phyloP scores from a whole-genome alignment of 176 grass and related monocot species.

The Ampelocalamus luodianensis region DNA sequence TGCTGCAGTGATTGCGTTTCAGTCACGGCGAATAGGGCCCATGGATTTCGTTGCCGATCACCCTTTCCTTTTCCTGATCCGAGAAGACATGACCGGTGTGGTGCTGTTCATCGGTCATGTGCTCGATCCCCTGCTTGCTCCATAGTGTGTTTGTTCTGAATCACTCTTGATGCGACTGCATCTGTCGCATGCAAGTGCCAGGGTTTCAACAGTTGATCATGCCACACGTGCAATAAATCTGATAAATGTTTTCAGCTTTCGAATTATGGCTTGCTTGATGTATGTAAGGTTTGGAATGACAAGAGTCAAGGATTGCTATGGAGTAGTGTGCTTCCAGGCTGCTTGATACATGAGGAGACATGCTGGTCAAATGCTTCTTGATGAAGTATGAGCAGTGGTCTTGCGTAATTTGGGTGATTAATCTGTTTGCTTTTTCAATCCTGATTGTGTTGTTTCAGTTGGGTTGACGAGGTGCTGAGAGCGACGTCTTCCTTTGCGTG shows the following conservation, averaged over 20 bases:
- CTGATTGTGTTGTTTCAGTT: background rate
- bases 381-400: background rate
- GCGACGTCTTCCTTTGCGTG: background rate
- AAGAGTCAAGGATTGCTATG: background rate
- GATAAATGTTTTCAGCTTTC: conserved; percentile 14
- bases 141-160: conserved; percentile 34
- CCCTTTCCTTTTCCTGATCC: conserved; percentile 62
- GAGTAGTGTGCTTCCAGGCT: background rate
- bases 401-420: background rate
- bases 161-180: background rate
- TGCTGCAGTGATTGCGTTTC: conserved; percentile 29
- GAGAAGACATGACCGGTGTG: conserved; percentile 60
- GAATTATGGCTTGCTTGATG: conserved; percentile 26
- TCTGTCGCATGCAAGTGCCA: background rate
- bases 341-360: background rate
- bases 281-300: background rate
- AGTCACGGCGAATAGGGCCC: conserved; percentile 4
- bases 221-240: conserved; percentile 39
- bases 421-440: background rate
- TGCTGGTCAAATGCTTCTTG: background rate
- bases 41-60: conserved; percentile 61
- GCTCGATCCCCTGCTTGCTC: conserved; percentile 48
- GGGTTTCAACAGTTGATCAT: conserved; percentile 21
- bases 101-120: conserved; percentile 60
- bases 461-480: conserved; percentile 4